Evolutionary conservation across 2,329 filamentous ascomycete species (phyloP), one percentile per base, ranked within the genome.

Genomic region (Ophiostoma sp.): DNA sequence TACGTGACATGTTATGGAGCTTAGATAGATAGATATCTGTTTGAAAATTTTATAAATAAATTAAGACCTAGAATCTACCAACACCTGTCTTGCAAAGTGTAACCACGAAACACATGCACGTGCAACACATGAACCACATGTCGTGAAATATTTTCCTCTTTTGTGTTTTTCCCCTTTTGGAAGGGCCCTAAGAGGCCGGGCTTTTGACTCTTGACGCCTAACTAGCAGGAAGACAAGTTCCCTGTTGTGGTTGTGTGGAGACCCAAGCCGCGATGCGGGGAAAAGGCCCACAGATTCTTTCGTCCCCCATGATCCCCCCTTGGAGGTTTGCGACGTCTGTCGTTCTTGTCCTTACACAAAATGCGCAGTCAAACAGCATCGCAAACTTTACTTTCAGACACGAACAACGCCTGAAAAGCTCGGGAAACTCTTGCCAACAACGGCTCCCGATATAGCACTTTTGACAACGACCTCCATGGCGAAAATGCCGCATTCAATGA

Each of bases 401-500:
- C 9, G 4, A 39, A 39, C 4, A 5, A 39, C 36, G 5, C 36
- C 5, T 39, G 9, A 39, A 39, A 4, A 5, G 36, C n/a, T n/a
- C n/a, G n/a, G n/a, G n/a, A n/a, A n/a, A n/a, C n/a, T n/a, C n/a
- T n/a, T n/a, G n/a, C n/a, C n/a, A n/a, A n/a, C n/a, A n/a, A n/a
- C n/a, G n/a, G n/a, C n/a, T n/a, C n/a, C n/a, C n/a, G n/a, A n/a
- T n/a, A n/a, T n/a, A n/a, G n/a, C n/a, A n/a, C n/a, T 15, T 48
- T 15, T 7, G 45, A 48, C 5, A 15, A 48, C 45, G 11, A 15
- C 17, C 45, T 3, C 5, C 5, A 12, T 19, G 11, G 11, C 45
- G 17, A 19, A 55, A 55, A 55, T 55, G 50, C 19, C 50, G 50
- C 50, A 55, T 28, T 25, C 68, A 12, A 71, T 71, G 69, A 33